phyloP scores from a whole-genome alignment of 805 yeast species.

The Groenewaldozyma tartarivorans region DNA sequence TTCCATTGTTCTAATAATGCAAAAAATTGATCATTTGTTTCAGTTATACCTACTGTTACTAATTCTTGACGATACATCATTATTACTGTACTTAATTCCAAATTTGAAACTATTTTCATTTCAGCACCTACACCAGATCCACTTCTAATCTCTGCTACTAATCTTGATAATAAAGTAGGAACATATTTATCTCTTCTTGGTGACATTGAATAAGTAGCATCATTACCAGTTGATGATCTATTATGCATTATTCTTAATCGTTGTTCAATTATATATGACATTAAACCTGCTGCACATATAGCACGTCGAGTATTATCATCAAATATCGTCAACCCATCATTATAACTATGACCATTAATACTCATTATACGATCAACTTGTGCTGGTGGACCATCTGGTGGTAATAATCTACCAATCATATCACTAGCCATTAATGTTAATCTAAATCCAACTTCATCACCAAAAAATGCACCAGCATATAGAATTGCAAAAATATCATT shows the following conservation, averaged over 20 bases:
- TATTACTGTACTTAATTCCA: constrained; percentile 16
- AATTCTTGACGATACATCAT: constrained; percentile 15
- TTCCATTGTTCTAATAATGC: constrained; percentile 14
- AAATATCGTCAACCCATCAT: background rate
- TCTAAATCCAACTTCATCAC: constrained; percentile 17
- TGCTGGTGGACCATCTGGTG: constrained; percentile 1
- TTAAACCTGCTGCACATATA: constrained; percentile 15
- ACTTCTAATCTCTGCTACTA: constrained; percentile 1
- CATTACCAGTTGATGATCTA: constrained; percentile 2
- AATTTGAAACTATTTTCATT: constrained; percentile 17
- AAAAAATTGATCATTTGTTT: background rate
- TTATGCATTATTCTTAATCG: constrained; percentile 16
- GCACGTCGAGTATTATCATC: constrained; percentile 1
- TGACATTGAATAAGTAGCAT: background rate
- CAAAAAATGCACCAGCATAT: constrained; percentile 18
- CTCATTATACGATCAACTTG: no score
- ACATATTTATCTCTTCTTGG: constrained; percentile 4
- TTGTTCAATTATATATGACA: constrained; percentile 17
- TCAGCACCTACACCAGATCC: constrained; percentile 6
- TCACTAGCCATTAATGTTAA: constrained; percentile 13
- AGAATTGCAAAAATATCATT: constrained; percentile 12
- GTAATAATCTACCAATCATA: constrained; percentile 12
- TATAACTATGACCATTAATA: background rate
- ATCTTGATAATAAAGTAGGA: constrained; percentile 6
- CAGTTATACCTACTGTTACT: background rate